Evolutionary conservation across 371 early-diverging fungal genomes (phyloP), one percentile per base, ranked within the genome.

Genomic region (Mucor circinelloides): DNA sequence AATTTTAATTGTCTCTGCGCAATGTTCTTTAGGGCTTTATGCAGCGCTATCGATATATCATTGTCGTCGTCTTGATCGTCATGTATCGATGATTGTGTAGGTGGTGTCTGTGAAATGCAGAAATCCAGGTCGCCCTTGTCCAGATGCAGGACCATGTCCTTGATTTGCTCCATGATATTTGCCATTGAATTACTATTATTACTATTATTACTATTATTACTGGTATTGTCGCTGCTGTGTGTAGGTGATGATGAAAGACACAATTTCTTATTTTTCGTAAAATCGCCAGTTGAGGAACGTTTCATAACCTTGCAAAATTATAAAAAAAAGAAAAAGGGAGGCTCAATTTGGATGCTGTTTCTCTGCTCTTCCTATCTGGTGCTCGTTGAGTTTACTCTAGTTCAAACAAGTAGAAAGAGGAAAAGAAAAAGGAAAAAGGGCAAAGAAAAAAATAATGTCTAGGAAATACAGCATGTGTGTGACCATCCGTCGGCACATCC

Each of bases 1-100:
- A 82, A 42, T n/a, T 62, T 74, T 21, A 72, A n/a, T 36, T 79
- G 79, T 25, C 73, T 71, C 55, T 82, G 69, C 21, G 78, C 82
- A 17, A 82, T 77, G 23, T 59, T 67, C 66, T 74, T 74, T 9
- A 82, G 67, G 17, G 76, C 74, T 31, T 64, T n/a, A 23, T 79
- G 74, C 42, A 82, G 52, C 28, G 63, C 34, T 30, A 40, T 65
- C 28, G 71, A 46, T 8, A 72, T 32, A 12, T 68, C 63, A 32
- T 69, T 31, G 2, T 63, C 42, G 4, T 58, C 69, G 10, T 58
- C 36, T 31, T 55, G 60, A 32, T 38, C 27, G 36, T 15, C 30
- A 28, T 62, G 19, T 62, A n/a, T 21, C 21, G 19, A 17, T 62
- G 46, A 3, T 0, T 40, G n/a, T 48, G 42, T n/a, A 12, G 36